Base-by-base conservation (phyloP, 352 stramenopile genomes). In the Aphanomyces cochlioides region DNA sequence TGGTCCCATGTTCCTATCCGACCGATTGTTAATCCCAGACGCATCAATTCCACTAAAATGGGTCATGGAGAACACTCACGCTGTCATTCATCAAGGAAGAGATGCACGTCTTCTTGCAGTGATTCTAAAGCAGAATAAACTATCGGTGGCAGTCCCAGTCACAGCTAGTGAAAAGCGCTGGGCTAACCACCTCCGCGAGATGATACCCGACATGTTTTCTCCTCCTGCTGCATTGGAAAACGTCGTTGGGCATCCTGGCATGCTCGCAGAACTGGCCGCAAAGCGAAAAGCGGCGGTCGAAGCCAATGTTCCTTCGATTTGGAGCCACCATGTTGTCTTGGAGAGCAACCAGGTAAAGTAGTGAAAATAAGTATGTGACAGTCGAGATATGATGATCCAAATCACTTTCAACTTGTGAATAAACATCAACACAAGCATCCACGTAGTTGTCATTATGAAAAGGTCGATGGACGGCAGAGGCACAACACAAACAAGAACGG, bases 131-230 rank as follows among this genome's bases (percentile, higher is more conserved):
- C 13, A 19, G 3, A 17, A 37, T 6, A 34, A 59, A 17, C 63
- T 47, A 8, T 58, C 63, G 36, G n/a, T 69, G 41, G 63, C 63
- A 7, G 53, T 48, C 10, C 63, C 63, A 1, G 63, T 59, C 36
- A 59, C 17, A 39, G 63, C 34, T n/a, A 69, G 34, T 47, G 41
- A 69, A 37, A n/a, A 40, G 36, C 63, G 38, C 13, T 69, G 45
- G 63, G 63, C 63, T 6, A 12, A 10, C 5, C 47, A 43, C 47
- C 17, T 69, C n/a, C 37, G 19, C 28, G 19, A 69, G n/a, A 4
- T 60, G 34, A 19, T n/a, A 10, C 28, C 7, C 1, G 28, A 41
- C 5, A 38, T 39, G 1, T 7, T 15, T 5, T 13, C 58, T 17
- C 63, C 63, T 13, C 63, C 40, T 3, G 38, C 58, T 12, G 37